phyloP scores from a whole-genome alignment of 257 asterid species.

The Jacaranda mimosifolia region DNA sequence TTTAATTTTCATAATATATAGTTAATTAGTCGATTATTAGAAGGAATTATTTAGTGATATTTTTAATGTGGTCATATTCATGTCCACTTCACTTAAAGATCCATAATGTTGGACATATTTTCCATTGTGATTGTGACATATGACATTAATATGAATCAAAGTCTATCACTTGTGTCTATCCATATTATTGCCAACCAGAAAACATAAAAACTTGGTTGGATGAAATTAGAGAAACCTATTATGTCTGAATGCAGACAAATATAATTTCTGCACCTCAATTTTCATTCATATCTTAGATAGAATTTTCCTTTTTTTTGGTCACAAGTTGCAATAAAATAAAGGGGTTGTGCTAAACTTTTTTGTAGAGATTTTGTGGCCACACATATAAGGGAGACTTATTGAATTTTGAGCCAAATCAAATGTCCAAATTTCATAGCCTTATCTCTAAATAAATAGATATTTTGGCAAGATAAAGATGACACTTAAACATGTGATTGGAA shows the following conservation, averaged over 20 bases:
- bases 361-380: conserved; percentile 18
- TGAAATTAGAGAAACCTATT: neutral
- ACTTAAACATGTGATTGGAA: no score
- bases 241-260: no score
- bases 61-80: no score
- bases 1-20: no score
- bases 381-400: neutral
- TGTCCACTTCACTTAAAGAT: no score
- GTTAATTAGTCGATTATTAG: no score
- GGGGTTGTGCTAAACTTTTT: neutral
- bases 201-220: neutral
- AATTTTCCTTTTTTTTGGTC: neutral
- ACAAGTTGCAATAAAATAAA: conserved; percentile 3
- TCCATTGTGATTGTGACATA: neutral
- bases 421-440: neutral
- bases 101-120: neutral
- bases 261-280: neutral
- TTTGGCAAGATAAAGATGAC: neutral
- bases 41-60: no score
- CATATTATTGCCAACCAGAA: neutral
- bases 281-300: conserved; percentile 6
- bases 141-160: neutral
- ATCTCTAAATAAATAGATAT: neutral
- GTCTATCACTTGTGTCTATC: neutral
- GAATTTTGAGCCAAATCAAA: neutral